Evolutionary conservation across 2,329 filamentous ascomycete genomes (phyloP), one percentile per base, ranked within the genome.

Genomic region (Rutstroemia sp.): DNA sequence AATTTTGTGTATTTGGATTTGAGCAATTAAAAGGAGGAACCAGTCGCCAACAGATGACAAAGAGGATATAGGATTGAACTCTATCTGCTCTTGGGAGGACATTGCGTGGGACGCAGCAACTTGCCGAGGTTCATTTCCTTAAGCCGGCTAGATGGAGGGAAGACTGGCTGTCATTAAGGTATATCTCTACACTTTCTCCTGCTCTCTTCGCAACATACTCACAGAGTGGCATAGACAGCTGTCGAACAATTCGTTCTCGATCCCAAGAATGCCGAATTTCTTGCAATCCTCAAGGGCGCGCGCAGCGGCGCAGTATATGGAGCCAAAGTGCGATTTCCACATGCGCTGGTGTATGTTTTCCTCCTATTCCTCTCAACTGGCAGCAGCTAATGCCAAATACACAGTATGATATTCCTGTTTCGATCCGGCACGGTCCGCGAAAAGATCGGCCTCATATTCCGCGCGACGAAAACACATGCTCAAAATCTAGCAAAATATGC

Each of bases 291-390:
- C 72, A 99, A 99, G 80, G 90, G 85, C 67, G 88, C 94, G 64
- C 90, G 94, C 74, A 99, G 97, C 83, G 94, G 94, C 72, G 86
- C 92, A 63, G 90, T 99, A 61, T 99, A 99, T 75, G 94, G 94
- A 59, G 85, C 89, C 67, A 97, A 97, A 82, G 90, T 99, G 73
- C 92, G 94, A 62, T 97, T 99, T 76, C 94, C 94, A 62, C 94
- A 99, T 76, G 94, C 94, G 59, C 81, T 99, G 65, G 94, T 99
- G 80, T 85, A 77, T 61, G 76, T 65, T 39, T 18, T 38, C 30
- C 16, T 19, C 48, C 46, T 34, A 12, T 19, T 8, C 23, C 41
- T 25, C 25, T 21, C 18, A 1, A 34, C 1, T 21, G 21, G 16
- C 14, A 39, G 21, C 25, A 12, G 30, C 41, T 56, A n/a, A 58